Percentiles rank a stretch among this genome's conserved stretches.
These are phyloP conservation scores for Aspergillus wentii DNA, from an alignment of 495 filamentous ascomycete genomes.

Conservation along the genomic window DNA sequence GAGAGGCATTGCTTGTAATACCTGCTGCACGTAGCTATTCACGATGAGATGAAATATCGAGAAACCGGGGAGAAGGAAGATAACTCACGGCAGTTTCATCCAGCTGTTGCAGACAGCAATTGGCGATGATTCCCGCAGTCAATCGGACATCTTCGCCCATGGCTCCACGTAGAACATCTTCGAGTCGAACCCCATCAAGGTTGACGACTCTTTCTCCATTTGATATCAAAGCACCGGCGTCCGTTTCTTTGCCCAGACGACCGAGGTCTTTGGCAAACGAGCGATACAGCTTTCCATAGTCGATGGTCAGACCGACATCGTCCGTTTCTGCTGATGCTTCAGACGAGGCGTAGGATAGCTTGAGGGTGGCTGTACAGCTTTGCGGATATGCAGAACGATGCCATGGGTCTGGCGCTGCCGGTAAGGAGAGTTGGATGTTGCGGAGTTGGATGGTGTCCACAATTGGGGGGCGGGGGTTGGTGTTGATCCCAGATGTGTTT, in stretches of 20 bases:
- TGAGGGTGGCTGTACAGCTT: slow-evolving; percentile 12
- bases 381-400: slow-evolving; percentile 14
- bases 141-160: slow-evolving; percentile 10
- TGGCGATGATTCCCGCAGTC: slow-evolving; percentile 9
- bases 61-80: neutral
- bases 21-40: neutral
- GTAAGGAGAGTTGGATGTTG: slow-evolving; percentile 14
- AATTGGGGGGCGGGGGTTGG: slow-evolving; percentile 7
- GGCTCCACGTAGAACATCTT: slow-evolving; percentile 1
- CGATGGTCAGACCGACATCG: slow-evolving; percentile 16
- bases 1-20: neutral
- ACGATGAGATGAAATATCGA: neutral
- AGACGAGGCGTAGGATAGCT: slow-evolving; percentile 14
- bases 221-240: neutral
- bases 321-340: slow-evolving; percentile 13
- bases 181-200: neutral
- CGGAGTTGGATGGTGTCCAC: slow-evolving; percentile 13
- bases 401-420: slow-evolving; percentile 18
- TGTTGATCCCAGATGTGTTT: slow-evolving; percentile 1
- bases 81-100: slow-evolving; percentile 13
- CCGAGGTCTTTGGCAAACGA: slow-evolving; percentile 7
- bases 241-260: slow-evolving; percentile 3
- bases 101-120: slow-evolving; percentile 7
- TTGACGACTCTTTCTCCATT: neutral
- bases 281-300: slow-evolving; percentile 20